Conservation (phyloP, 306 rosid genomes). For the Parietaria judaica region DNA sequence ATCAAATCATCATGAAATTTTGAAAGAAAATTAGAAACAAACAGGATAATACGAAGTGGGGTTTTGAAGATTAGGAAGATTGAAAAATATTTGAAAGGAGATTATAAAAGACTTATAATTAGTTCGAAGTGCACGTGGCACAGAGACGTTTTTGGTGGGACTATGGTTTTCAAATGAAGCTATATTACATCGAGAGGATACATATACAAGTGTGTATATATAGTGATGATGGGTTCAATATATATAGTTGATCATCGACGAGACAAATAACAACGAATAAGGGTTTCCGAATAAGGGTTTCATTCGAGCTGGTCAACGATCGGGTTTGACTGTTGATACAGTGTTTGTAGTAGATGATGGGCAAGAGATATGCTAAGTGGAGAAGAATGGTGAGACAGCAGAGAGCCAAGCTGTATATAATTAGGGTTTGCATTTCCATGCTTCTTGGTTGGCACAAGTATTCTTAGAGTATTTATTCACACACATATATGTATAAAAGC, state of each 20-base stretch:
- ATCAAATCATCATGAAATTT: background rate
- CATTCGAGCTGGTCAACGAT: background rate
- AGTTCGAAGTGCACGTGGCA: slow-evolving; percentile 29
- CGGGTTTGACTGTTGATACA: background rate
- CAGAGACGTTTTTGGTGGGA: slow-evolving; percentile 28
- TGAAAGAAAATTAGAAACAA: background rate
- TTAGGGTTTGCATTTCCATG: slow-evolving; percentile 74
- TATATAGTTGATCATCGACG: background rate
- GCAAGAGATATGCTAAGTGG: slow-evolving; percentile 52
- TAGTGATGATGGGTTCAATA: background rate
- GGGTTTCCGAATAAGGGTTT: background rate
- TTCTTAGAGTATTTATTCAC: too few species aligned
- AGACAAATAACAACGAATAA: background rate
- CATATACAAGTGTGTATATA: slow-evolving; percentile 12
- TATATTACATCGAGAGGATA: slow-evolving; percentile 8
- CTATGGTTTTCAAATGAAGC: slow-evolving; percentile 19
- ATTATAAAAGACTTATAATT: too few species aligned
- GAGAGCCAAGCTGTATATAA: slow-evolving; percentile 65
- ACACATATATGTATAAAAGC: background rate
- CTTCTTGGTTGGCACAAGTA: slow-evolving; percentile 70
- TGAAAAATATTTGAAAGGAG: background rate
- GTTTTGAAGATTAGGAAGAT: slow-evolving; percentile 9
- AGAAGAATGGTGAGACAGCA: slow-evolving; percentile 68
- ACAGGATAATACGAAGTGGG: slow-evolving; percentile 32
- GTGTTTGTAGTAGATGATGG: slow-evolving; percentile 8